Base-by-base conservation (phyloP, 495 filamentous ascomycete species). In the Rhizodiscina lignyota region DNA sequence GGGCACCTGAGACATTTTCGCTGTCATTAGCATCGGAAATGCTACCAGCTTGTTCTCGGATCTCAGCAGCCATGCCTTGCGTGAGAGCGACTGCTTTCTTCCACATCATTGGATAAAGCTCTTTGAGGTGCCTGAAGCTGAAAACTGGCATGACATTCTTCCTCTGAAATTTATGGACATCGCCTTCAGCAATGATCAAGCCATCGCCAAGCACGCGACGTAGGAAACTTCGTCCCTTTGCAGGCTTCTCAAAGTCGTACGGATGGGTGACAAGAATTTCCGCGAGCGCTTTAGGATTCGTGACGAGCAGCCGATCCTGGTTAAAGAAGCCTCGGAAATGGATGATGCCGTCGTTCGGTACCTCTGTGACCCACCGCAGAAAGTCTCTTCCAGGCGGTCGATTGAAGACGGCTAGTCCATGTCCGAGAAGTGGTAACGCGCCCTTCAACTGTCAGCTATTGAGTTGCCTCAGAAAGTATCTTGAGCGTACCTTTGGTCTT, bases 161-260 rank as follows among this genome's bases (percentile, higher is more conserved):
- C 21, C 52, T 19, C 21, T 56, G 48, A 30, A 50, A 42, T 39
- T 44, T 45, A 39, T 59, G 55, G 24, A 49, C 51, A 10, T 53
- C 48, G 10, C 55, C 54, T 37, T 59, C 55, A 10, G 42, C 44
- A 11, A 49, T 38, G 32, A 59, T 38, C 17, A 59, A 26, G 2
- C 55, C 55, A 20, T 52, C 30, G 11, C 54, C 54, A 1, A 58
- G 36, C 21, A 56, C 49, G 18, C 41, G 37, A 1, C 35, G 18
- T 19, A 58, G 39, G 32, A 51, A 51, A 1, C 22, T 48, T 20
- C 60, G 61, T 17, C 50, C 51, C 10, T 54, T 54, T 40, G 54
- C 50, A 4, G 63, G 62, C 41, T 68, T 69, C 45, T 69, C 62
- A 17, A 64, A 67, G 39, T 67, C 64, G 37, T 67, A 67, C 5